Base-by-base conservation (phyloP, 2,329 filamentous ascomycete genomes). In the Neopestalotiopsis sp. region DNA sequence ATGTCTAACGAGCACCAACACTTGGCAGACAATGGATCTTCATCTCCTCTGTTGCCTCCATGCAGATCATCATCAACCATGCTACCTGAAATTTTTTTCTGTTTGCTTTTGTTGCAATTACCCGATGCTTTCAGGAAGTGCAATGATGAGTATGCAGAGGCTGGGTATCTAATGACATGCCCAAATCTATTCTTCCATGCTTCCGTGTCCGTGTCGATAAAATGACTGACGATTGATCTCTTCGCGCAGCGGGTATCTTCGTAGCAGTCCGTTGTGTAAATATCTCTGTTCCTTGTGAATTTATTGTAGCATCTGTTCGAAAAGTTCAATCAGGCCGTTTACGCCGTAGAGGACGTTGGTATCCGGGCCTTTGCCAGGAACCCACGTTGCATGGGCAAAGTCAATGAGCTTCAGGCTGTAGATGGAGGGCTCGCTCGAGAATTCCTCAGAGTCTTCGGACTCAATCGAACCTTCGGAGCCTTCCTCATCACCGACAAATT, bases 321-420 rank as follows among this genome's bases (percentile, higher is more conserved):
- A 90, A 38, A 98, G 91, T 70, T 85, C 85, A 65, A 88, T 85
- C 49, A 95, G 83, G 77, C 87, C 95, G 76, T 90, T 86, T 71
- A 98, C 89, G 0, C 95, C 95, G 45, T 84, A 83, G 40, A 98
- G 84, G 14, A 88, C 83, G 76, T 98, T 98, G 81, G 97, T 91
- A 78, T 99, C 96, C 0, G 92, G 91, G 0, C 95, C 95, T 75
- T 92, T 82, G 1, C 94, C 94, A 0, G 93, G 92, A 1, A 90
- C 92, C 91, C 92, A 98, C 64, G 85, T 83, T 12, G 96, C 96
- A 80, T 99, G 96, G 1, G 96, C 96, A 85, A 99, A 99, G 79
- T 99, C 96, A 74, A 99, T 99, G 71, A 99, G 86, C 77, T 95
- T 96, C 64, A 98, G 86, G 13, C 90, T 88, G 75, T 92, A 94